These are phyloP conservation scores for Curvularia eragrostidis DNA, from an alignment of 2,329 filamentous ascomycete genomes.

Conservation along the genomic window DNA sequence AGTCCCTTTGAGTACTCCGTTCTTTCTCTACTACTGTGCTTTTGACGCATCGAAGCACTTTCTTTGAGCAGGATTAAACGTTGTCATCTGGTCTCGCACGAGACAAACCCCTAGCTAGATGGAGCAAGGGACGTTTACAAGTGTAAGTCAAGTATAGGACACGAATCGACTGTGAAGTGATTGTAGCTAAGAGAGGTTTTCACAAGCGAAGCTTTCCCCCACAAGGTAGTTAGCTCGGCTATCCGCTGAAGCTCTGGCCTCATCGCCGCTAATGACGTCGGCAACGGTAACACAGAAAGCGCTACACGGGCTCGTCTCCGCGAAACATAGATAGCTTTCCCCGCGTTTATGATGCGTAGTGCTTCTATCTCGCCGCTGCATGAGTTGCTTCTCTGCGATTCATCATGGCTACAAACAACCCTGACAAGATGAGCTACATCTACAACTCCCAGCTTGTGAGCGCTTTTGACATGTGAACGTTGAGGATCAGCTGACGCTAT, in stretches of 20 bases:
- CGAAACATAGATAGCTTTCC: slow-evolving; percentile 25
- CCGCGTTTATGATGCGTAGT: slow-evolving; percentile 26
- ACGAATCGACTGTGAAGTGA: background rate
- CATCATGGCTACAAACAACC: slow-evolving; percentile 16
- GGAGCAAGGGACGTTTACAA: background rate
- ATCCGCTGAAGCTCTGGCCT: slow-evolving; percentile 20
- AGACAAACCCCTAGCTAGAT: background rate
- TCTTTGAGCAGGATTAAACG: background rate
- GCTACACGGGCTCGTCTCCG: slow-evolving; percentile 31
- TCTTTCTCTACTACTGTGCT: background rate
- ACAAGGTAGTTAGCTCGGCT: slow-evolving; percentile 24
- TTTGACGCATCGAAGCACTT: background rate
- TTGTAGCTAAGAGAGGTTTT: slow-evolving; percentile 7
- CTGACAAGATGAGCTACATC: slow-evolving; percentile 40
- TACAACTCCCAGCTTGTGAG: slow-evolving; percentile 56
- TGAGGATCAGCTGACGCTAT: slow-evolving; percentile 3
- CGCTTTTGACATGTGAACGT: background rate
- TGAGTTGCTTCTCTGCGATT: slow-evolving; percentile 2
- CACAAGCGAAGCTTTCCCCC: slow-evolving; percentile 26
- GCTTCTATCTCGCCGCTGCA: slow-evolving; percentile 2
- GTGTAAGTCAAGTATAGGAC: background rate
- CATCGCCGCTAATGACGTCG: slow-evolving; percentile 31
- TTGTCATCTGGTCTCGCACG: background rate
- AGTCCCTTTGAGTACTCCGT: slow-evolving; percentile 42
- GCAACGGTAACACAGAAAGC: slow-evolving; percentile 20